phyloP scores from a whole-genome alignment of 1,284 basidiomycete genomes.

The Cerioporus squamosus region DNA sequence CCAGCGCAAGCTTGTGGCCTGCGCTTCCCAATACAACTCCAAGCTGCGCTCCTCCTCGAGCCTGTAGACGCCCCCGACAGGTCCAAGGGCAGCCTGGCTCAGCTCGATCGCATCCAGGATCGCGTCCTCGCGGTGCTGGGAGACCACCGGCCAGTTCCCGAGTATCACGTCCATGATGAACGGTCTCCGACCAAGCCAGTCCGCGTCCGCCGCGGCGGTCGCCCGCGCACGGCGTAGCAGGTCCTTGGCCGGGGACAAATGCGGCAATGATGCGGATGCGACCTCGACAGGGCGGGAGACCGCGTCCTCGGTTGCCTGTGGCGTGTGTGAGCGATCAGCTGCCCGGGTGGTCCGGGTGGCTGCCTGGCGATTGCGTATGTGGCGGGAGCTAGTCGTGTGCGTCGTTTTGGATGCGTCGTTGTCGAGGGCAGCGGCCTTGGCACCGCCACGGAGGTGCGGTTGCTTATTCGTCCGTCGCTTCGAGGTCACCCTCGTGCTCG shows the following conservation, averaged over 20 bases:
- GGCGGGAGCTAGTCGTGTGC: slow-evolving; percentile 13
- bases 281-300: slow-evolving; percentile 5
- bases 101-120: slow-evolving; percentile 33
- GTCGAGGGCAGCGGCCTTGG: slow-evolving; percentile 8
- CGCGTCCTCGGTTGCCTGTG: background rate
- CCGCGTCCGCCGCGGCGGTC: slow-evolving; percentile 20
- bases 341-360: slow-evolving; percentile 1
- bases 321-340: slow-evolving; percentile 11
- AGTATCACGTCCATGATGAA: slow-evolving; percentile 36
- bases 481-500: slow-evolving; percentile 1
- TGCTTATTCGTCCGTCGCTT: slow-evolving; percentile 13
- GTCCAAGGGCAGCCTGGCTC: slow-evolving; percentile 24
- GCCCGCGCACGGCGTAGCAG: slow-evolving; percentile 25
- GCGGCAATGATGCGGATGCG: slow-evolving; percentile 18
- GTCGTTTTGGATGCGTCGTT: slow-evolving; percentile 5
- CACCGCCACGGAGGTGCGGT: slow-evolving; percentile 18
- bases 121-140: slow-evolving; percentile 27
- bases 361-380: slow-evolving; percentile 21
- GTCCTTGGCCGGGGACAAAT: slow-evolving; percentile 26
- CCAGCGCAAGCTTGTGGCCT: slow-evolving; percentile 37
- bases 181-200: slow-evolving; percentile 24
- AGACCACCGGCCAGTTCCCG: slow-evolving; percentile 25
- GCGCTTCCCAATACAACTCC: slow-evolving; percentile 44
- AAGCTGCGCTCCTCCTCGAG: slow-evolving; percentile 36
- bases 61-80: slow-evolving; percentile 28